These are phyloP conservation scores for Lachnellula subtilissima DNA, from an alignment of 2,329 filamentous ascomycete species.

Conservation along the genomic window DNA sequence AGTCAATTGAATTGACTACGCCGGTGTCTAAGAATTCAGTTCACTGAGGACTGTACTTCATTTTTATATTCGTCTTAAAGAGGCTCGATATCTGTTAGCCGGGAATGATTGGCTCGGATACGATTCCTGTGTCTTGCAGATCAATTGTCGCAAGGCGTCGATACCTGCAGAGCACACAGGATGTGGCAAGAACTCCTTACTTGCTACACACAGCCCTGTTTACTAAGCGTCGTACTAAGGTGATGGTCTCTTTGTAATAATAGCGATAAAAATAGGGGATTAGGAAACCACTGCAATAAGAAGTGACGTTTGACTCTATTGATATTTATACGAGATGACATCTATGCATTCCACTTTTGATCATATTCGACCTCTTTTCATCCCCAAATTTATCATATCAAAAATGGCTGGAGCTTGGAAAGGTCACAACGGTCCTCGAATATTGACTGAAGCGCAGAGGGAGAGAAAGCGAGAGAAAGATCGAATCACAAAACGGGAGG, in stretches of 20 bases:
- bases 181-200: neutral
- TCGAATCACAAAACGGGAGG: conserved; percentile 8
- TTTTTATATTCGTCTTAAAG: no score
- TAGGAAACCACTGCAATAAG: neutral
- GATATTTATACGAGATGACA: neutral
- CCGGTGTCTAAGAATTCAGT: neutral
- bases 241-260: neutral
- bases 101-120: neutral
- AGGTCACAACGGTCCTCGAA: conserved; percentile 10
- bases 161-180: neutral
- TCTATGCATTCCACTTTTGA: neutral
- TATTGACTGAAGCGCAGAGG: conserved; percentile 11
- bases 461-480: conserved; percentile 10
- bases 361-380: neutral
- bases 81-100: no score
- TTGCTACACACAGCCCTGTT: neutral
- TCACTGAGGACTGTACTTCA: neutral
- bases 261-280: neutral
- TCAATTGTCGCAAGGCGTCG: neutral
- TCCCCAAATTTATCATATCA: neutral
- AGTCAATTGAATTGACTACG: neutral
- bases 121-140: neutral
- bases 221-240: neutral
- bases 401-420: conserved; percentile 7
- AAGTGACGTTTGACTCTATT: neutral